phyloP scores from a whole-genome alignment of 2,329 filamentous ascomycete genomes.

The Lecanicillium sp. region DNA sequence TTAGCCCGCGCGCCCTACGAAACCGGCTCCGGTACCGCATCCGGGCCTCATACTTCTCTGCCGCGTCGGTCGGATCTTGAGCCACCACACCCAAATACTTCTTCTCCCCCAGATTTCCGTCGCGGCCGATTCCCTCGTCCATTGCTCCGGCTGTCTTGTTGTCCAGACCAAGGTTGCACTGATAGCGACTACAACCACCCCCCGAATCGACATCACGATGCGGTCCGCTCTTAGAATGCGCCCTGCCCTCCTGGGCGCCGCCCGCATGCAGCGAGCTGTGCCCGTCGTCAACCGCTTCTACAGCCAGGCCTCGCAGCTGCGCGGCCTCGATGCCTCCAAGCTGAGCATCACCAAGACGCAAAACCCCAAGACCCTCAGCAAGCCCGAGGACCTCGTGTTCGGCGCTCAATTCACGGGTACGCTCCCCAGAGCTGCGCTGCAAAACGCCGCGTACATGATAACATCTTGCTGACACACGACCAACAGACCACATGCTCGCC shows the following conservation, averaged over 20 bases:
- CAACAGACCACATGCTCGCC: conserved; percentile 87
- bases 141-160: not conserved
- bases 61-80: too few relatives aligned
- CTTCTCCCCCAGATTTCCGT: not conserved
- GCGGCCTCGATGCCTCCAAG: conserved; percentile 69
- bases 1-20: not conserved
- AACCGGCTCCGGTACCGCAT: conserved; percentile 9
- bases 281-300: conserved; percentile 33
- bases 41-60: not conserved
- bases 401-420: conserved; percentile 84
- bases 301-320: conserved; percentile 50
- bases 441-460: not conserved
- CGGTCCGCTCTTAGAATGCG: conserved; percentile 22
- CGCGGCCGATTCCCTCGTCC: conserved; percentile 1
- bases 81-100: conserved; percentile 3
- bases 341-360: conserved; percentile 69
- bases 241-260: conserved; percentile 29
- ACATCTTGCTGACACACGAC: not conserved
- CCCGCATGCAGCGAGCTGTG: conserved; percentile 31
- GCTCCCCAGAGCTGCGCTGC: conserved; percentile 11
- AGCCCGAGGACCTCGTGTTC: conserved; percentile 80
- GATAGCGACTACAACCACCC: not conserved
- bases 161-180: too few relatives aligned
- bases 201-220: conserved; percentile 10
- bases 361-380: conserved; percentile 66